Percentiles rank a stretch among this genome's conserved stretches.
phyloP scores from a whole-genome alignment of 2,329 filamentous ascomycete genomes.

The Fusarium sp. region DNA sequence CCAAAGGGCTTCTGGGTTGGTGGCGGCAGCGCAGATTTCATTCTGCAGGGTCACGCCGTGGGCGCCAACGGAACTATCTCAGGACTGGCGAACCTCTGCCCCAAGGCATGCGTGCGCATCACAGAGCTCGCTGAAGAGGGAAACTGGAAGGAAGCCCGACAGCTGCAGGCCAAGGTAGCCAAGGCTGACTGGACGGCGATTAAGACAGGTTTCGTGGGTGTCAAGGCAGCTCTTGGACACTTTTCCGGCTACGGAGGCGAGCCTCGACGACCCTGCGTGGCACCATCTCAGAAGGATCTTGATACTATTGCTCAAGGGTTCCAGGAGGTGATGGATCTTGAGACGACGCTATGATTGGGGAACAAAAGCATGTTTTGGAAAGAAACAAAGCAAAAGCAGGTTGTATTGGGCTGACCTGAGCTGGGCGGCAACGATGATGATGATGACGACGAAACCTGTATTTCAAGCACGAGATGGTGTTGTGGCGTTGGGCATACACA shows the following conservation, averaged over 20 bases:
- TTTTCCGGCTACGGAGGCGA: slow-evolving; percentile 54
- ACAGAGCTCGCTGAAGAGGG: slow-evolving; percentile 49
- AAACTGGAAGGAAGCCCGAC: slow-evolving; percentile 48
- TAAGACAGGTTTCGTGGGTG: slow-evolving; percentile 60
- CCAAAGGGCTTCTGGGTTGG: slow-evolving; percentile 49
- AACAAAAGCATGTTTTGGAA: slow-evolving; percentile 18
- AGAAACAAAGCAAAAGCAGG: slow-evolving; percentile 19
- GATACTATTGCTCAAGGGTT: slow-evolving; percentile 52
- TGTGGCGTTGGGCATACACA: slow-evolving; percentile 39
- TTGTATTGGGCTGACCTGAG: slow-evolving; percentile 15
- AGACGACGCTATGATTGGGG: slow-evolving; percentile 36
- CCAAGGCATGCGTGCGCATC: slow-evolving; percentile 51
- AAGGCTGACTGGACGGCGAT: slow-evolving; percentile 60
- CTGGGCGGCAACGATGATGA: slow-evolving; percentile 13
- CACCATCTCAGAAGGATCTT: slow-evolving; percentile 49
- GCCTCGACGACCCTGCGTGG: slow-evolving; percentile 53
- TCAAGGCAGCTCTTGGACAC: slow-evolving; percentile 58
- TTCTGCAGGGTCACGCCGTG: slow-evolving; percentile 53
- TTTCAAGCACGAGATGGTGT: slow-evolving; percentile 37
- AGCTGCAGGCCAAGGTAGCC: slow-evolving; percentile 56
- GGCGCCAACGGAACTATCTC: slow-evolving; percentile 56
- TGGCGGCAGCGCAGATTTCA: slow-evolving; percentile 56
- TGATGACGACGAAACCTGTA: slow-evolving; percentile 36
- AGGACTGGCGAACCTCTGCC: slow-evolving; percentile 54
- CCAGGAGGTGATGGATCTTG: slow-evolving; percentile 49